Evolutionary conservation across 441 rosid genomes (phyloP), one percentile per base, ranked within the genome.

Genomic region (Gossypium trilobum): DNA sequence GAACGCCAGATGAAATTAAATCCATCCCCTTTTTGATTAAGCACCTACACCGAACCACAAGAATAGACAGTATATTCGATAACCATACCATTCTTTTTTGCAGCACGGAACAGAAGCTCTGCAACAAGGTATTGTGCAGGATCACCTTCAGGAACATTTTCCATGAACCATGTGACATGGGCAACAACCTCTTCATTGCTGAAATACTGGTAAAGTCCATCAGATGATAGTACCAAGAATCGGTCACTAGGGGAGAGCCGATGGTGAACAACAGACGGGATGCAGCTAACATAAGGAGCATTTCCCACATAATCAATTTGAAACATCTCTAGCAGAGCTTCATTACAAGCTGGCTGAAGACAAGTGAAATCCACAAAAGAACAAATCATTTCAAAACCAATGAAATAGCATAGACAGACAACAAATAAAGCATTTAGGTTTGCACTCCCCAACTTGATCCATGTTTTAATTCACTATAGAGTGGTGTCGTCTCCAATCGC

Each of bases 141-240:
- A 84, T 93, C 97, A 0, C 98, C 98, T 82, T 87, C 96, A 36
- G 97, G 98, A 55, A 86, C 92, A 78, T 89, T 93, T 80, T 93
- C 98, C 73, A 93, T 93, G 85, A 93, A 93, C 98, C 98, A 93
- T 10, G 89, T 89, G 72, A 93, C 98, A 81, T 86, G 98, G 39
- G 98, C 93, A 80, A 91, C 93, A 31, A 93, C 92, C 82, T 93
- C 97, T 80, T 93, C 98, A 73, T 91, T 93, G 88, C 94, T 91
- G 74, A 93, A 88, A 84, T 88, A 93, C 80, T 93, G 96, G 75
- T 93, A 93, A 72, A 93, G 87, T 70, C 98, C 98, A 77, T 93
- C 97, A 11, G 98, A 93, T 58, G 91, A 93, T 78, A 93, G 84
- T 48, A 93, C 94, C 83, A 93, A 81, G 87, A 93, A 91, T 29